Evolutionary conservation across 768 basidiomycete genomes (phyloP), one percentile per base, ranked within the genome.

Genomic region (Mycena metata): DNA sequence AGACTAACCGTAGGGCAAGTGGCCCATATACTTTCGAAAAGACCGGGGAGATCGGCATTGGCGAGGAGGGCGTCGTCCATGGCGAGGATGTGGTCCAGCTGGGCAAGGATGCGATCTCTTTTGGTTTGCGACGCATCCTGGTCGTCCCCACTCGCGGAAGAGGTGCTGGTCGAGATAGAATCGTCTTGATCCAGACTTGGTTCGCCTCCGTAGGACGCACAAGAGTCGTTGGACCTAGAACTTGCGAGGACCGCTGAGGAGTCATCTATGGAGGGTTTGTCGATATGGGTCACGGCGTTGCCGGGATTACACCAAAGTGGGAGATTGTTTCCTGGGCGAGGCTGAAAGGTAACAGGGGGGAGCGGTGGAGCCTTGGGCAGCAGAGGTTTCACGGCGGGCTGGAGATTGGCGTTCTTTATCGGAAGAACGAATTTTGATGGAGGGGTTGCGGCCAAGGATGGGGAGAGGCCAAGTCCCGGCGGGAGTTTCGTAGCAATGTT

Each of bases 1-100:
- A 21, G n/a, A 59, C 61, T 58, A 19, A 69, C 67, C 43, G 67
- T 60, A 16, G 62, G 67, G 36, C 67, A 64, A 16, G 62, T 69
- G 7, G 62, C 67, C 61, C 67, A 69, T 33, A 54, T 36, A 42
- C 67, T 69, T 12, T 64, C 30, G 4, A 16, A 10, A 26, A 64
- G 45, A 26, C 55, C 56, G 6, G 67, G 62, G 30, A 69, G 47
- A 64, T 41, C 7, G 13, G 61, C 58, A n/a, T 47, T n/a, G 45
- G 13, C 36, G 41, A 68, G 16, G 35, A 43, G 35, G 21, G 26
- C 21, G 42, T 69, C 67, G 15, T 58, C 57, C 62, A 69, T 49
- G 15, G 64, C n/a, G 24, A 57, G 39, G 9, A 67, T 49, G 30
- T 56, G 45, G 26, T 63, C 67, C 30, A 68, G 35, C 52, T 68